Evolutionary conservation across 495 filamentous ascomycete genomes (phyloP).

Genomic region (Neurospora sp.): DNA sequence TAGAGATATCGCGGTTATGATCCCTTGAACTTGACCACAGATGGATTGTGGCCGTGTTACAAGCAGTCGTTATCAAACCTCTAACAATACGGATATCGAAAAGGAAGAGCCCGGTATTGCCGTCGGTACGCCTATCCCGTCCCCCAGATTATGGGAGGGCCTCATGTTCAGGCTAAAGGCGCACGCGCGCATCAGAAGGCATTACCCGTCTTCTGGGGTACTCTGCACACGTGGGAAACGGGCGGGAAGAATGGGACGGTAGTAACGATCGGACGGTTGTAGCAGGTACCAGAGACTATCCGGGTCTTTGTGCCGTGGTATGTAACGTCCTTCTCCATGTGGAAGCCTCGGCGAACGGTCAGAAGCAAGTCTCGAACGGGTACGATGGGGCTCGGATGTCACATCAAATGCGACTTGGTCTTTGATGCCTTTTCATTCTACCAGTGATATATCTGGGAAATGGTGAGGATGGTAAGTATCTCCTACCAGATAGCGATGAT

Average conservation of each 20-base stretch:
- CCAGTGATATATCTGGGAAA: not conserved
- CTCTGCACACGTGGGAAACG: not conserved
- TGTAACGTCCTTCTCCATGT: not conserved
- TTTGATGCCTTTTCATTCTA: not conserved
- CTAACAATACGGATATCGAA: not conserved
- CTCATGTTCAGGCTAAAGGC: not conserved
- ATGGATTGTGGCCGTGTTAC: not conserved
- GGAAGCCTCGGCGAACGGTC: not conserved
- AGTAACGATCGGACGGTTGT: not conserved
- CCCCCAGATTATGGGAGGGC: not conserved
- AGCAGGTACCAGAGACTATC: not conserved
- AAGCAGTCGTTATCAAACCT: not conserved
- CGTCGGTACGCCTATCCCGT: not conserved
- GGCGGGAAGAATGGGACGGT: not conserved
- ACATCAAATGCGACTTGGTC: not conserved
- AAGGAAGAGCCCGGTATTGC: not conserved
- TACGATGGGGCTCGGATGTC: not conserved
- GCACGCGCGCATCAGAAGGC: not conserved
- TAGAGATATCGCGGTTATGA: not conserved
- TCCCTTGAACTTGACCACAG: not conserved
- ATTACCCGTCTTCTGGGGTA: not conserved
- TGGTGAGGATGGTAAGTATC: not conserved
- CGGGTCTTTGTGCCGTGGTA: not conserved
- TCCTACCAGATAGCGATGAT: not conserved
- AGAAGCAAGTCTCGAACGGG: not conserved